Conservation (phyloP, 306 rosid species). For the Begonia fuchsioides region DNA sequence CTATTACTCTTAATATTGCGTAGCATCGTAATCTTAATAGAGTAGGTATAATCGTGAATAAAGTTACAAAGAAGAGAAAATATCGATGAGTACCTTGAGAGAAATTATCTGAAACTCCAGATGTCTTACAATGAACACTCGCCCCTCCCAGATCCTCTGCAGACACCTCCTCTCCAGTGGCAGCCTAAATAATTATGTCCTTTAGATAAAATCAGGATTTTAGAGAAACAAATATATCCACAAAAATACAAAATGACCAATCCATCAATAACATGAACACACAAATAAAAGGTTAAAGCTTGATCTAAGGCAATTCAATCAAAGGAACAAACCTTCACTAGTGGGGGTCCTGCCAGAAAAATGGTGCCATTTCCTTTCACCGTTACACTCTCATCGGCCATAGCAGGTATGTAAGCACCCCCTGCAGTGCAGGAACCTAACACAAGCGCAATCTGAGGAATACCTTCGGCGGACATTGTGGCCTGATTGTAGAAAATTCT, state of each 20-base stretch:
- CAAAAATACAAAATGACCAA: conserved; percentile 1
- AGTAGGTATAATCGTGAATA: too few species aligned
- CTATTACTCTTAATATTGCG: not conserved
- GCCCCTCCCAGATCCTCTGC: conserved; percentile 95
- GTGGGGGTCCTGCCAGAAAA: conserved; percentile 90
- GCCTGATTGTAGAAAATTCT: conserved; percentile 91
- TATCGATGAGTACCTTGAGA: conserved; percentile 56
- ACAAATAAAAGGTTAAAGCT: too few species aligned
- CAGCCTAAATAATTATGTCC: conserved; percentile 51
- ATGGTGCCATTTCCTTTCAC: conserved; percentile 95
- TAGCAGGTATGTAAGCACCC: conserved; percentile 93
- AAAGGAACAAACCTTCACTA: conserved; percentile 60
- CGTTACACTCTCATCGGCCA: conserved; percentile 99
- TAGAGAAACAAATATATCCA: conserved; percentile 11
- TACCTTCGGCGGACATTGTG: conserved; percentile 68
- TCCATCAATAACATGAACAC: not conserved
- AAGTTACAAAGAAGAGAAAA: not conserved
- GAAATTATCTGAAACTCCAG: conserved; percentile 93
- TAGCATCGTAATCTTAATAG: not conserved
- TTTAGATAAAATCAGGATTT: conserved; percentile 12
- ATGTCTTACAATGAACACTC: conserved; percentile 77
- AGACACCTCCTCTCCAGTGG: conserved; percentile 92
- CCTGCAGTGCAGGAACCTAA: conserved; percentile 97
- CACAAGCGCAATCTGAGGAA: conserved; percentile 88
- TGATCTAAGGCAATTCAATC: not conserved